Evolutionary conservation across 495 filamentous ascomycete species (phyloP).

Genomic region (Hypoxylon subgilvum): DNA sequence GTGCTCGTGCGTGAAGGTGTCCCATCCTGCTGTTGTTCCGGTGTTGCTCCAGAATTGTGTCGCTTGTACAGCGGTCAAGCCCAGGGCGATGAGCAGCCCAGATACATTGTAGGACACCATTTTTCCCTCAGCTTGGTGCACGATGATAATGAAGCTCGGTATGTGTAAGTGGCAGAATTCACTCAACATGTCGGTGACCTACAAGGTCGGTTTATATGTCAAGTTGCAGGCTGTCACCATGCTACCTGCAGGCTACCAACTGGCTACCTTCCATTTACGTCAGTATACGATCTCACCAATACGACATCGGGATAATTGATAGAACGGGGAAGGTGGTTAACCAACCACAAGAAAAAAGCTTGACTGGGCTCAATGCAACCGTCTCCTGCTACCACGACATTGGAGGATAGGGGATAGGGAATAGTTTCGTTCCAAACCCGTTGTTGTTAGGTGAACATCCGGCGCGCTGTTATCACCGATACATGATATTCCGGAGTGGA

Average conservation of each 20-base stretch:
- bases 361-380: too few species aligned
- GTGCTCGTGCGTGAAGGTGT: slow-evolving; percentile 50
- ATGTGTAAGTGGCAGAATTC: background rate
- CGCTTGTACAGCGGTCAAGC: slow-evolving; percentile 34
- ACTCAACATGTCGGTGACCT: background rate
- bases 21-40: slow-evolving; percentile 59
- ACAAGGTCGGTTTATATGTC: background rate
- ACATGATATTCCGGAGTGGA: too few species aligned
- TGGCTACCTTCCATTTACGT: too few species aligned
- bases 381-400: too few species aligned
- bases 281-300: slow-evolving; percentile 22
- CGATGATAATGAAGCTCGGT: background rate
- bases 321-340: slow-evolving; percentile 1
- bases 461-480: too few species aligned
- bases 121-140: background rate
- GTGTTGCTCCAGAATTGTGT: slow-evolving; percentile 56
- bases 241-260: too few species aligned
- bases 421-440: too few species aligned
- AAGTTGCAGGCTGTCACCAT: background rate
- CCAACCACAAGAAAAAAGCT: background rate
- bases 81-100: slow-evolving; percentile 15
- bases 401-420: too few species aligned
- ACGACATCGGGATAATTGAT: background rate
- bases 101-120: slow-evolving; percentile 20
- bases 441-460: too few species aligned